These are phyloP conservation scores for Solanum peruvianum DNA, from an alignment of 257 asterid genomes.

Conservation along the genomic window DNA sequence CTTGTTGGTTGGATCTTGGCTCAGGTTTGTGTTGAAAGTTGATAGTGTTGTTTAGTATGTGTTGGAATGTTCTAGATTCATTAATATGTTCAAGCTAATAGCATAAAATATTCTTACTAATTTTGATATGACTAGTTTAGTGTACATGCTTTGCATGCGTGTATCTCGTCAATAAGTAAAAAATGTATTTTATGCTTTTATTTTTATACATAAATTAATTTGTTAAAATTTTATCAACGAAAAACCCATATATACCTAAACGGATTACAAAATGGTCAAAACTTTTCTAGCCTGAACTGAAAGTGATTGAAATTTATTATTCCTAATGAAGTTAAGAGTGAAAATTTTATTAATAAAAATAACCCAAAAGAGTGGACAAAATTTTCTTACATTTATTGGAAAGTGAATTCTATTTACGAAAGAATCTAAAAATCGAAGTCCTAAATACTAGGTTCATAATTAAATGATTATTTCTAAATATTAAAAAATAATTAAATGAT, in stretches of 20 bases:
- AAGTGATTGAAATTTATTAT: neutral
- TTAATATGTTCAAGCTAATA: neutral
- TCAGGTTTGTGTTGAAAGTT: conserved; percentile 44
- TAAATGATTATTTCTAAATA: no score
- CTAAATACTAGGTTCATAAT: neutral
- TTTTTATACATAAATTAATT: no score
- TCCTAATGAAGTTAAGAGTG: neutral
- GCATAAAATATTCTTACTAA: neutral
- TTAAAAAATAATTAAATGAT: neutral
- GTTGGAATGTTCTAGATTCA: neutral
- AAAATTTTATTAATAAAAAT: no score
- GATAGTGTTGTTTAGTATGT: neutral
- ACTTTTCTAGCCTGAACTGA: neutral
- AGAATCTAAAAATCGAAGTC: neutral
- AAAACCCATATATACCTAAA: neutral
- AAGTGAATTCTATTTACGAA: neutral
- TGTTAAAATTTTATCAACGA: neutral
- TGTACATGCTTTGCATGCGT: neutral
- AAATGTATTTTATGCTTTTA: neutral
- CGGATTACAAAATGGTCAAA: neutral
- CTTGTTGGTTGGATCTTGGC: conserved; percentile 97
- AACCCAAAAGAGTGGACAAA: neutral
- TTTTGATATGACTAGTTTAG: neutral
- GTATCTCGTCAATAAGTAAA: neutral
- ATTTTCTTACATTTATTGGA: neutral